Evolutionary conservation across 306 rosid genomes (phyloP).

Genomic region (Casuarina cunninghamiana): DNA sequence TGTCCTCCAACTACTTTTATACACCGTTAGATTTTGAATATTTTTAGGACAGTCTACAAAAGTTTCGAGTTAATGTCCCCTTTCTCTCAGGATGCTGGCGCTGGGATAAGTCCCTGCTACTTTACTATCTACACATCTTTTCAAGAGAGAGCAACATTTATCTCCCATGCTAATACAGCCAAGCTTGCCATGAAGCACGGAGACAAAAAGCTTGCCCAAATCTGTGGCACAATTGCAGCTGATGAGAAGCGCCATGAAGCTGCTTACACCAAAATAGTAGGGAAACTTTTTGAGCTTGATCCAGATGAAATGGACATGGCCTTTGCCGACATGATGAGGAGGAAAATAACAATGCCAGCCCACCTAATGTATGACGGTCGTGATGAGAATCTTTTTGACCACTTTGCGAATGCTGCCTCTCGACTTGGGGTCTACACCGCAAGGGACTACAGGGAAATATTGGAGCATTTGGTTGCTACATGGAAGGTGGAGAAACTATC

Average conservation of each 20-base stretch:
- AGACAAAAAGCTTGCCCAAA: slow-evolving; percentile 80
- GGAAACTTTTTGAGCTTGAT: slow-evolving; percentile 77
- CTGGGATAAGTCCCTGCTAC: slow-evolving; percentile 77
- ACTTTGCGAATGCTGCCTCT: slow-evolving; percentile 70
- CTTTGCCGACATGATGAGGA: slow-evolving; percentile 87
- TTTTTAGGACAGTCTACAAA: neutral
- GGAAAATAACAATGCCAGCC: slow-evolving; percentile 81
- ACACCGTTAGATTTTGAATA: no score
- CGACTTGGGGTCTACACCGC: slow-evolving; percentile 79
- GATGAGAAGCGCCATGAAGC: slow-evolving; percentile 92
- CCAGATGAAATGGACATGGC: slow-evolving; percentile 61
- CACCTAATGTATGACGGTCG: slow-evolving; percentile 83
- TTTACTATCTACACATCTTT: slow-evolving; percentile 87
- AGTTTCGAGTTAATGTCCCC: neutral
- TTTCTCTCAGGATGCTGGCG: slow-evolving; percentile 59
- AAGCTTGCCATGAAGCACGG: slow-evolving; percentile 75
- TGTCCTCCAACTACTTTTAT: no score
- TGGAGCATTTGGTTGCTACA: slow-evolving; percentile 71
- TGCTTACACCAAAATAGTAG: slow-evolving; percentile 72
- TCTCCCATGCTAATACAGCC: slow-evolving; percentile 88
- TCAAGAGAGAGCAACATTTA: slow-evolving; percentile 85
- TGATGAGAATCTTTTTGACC: slow-evolving; percentile 61
- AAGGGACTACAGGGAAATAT: slow-evolving; percentile 70
- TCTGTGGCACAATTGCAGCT: slow-evolving; percentile 76
- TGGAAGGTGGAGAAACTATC: slow-evolving; percentile 67